phyloP scores from a whole-genome alignment of 441 rosid species.

The Capsella rubella region DNA sequence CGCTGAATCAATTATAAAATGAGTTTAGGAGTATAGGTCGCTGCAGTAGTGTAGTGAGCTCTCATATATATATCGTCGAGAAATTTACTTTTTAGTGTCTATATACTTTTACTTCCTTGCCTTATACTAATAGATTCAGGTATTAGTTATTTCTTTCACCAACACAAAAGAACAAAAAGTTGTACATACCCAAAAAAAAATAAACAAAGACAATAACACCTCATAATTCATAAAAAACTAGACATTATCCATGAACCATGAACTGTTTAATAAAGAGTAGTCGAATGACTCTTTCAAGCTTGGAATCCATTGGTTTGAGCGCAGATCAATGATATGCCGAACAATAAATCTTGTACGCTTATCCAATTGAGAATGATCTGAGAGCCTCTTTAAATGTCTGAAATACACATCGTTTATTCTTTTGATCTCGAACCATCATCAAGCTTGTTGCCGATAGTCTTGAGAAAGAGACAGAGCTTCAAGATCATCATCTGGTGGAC shows the following conservation, averaged over 20 bases:
- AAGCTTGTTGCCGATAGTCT: slow-evolving; percentile 78
- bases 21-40: neutral
- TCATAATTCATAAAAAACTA: too few species aligned
- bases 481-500: slow-evolving; percentile 91
- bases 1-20: neutral
- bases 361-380: slow-evolving; percentile 68
- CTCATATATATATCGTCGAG: neutral
- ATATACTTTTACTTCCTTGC: too few species aligned
- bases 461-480: slow-evolving; percentile 88
- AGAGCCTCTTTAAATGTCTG: slow-evolving; percentile 60
- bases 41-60: slow-evolving; percentile 11
- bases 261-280: too few species aligned
- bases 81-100: neutral
- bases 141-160: too few species aligned
- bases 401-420: slow-evolving; percentile 64
- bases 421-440: slow-evolving; percentile 49
- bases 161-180: too few species aligned
- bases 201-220: too few species aligned
- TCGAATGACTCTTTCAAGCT: slow-evolving; percentile 29
- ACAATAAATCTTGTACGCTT: slow-evolving; percentile 75
- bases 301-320: slow-evolving; percentile 75
- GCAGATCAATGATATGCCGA: slow-evolving; percentile 70
- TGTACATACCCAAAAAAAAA: too few species aligned
- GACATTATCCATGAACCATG: too few species aligned
- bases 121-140: too few species aligned